Percentiles rank a stretch among this genome's conserved stretches.
These are phyloP conservation scores for Fusarium duplospermum DNA, from an alignment of 2,329 filamentous ascomycete genomes.

Conservation along the genomic window DNA sequence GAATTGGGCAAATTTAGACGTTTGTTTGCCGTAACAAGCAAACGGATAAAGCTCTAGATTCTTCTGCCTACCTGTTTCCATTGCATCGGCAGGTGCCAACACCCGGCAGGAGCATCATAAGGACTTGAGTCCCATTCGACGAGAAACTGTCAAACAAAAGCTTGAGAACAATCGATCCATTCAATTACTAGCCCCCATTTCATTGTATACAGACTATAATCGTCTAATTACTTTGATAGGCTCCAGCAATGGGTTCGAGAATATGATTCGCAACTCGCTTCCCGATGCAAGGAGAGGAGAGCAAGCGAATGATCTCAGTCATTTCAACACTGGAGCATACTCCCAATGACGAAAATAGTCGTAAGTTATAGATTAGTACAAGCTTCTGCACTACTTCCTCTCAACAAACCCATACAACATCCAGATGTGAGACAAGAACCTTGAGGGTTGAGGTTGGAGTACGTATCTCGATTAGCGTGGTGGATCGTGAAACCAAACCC, in stretches of 20 bases:
- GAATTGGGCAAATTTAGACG: background rate
- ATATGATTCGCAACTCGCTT: background rate
- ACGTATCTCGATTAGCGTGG: conserved; percentile 7
- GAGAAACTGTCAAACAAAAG: background rate
- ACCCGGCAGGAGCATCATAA: background rate
- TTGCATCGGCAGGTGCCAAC: background rate
- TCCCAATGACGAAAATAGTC: background rate
- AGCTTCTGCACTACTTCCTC: background rate
- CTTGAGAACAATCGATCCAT: too few relatives aligned
- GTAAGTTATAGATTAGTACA: too few relatives aligned
- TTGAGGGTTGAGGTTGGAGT: background rate
- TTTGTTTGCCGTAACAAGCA: background rate
- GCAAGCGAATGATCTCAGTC: background rate
- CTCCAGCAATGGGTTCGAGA: background rate
- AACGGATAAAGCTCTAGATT: background rate
- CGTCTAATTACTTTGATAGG: background rate
- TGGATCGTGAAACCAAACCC: conserved; percentile 20
- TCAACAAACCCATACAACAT: background rate
- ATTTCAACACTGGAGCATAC: background rate
- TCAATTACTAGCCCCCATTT: background rate
- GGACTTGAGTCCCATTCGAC: background rate
- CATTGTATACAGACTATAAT: background rate
- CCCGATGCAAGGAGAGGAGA: background rate
- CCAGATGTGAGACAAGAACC: background rate
- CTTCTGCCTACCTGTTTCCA: background rate